Base-by-base conservation (phyloP, 768 basidiomycete genomes). In the Podaxis rugospora region DNA sequence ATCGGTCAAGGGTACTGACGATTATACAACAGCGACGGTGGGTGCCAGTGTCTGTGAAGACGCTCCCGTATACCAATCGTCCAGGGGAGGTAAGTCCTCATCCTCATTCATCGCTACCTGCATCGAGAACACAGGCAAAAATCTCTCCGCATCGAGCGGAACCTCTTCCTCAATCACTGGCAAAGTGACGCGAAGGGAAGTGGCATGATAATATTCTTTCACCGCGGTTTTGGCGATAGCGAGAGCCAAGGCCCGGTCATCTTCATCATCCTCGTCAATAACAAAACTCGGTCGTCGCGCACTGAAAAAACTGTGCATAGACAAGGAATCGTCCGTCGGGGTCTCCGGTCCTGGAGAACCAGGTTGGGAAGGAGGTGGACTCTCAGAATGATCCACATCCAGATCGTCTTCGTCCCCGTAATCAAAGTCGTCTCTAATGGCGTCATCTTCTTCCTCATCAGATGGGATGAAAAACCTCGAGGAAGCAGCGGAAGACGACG, bases 81-180 rank as follows among this genome's bases (percentile, higher is more conserved):
- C 77, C 39, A 77, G 70, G 11, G 75, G 71, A 61, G 78, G 77
- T 46, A 76, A 74, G 9, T 72, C 75, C 32, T 76, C 76, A 50
- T 77, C 76, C 14, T 63, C 63, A 56, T 62, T 50, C 49, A 3
- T 6, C 6, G 11, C 18, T 28, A 54, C 39, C 36, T 42, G 57
- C 35, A 61, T 35, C 23, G 53, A 54, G 46, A 35, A 21, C 35
- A 16, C 13, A 27, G 59, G 44, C 35, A 44, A 54, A 50, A 61
- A 61, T 49, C 44, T 44, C 32, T 39, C 59, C 52, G 16, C 44
- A 49, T 54, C 42, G 5, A 39, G 52, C 21, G 59, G 49, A 55
- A 32, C 59, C 44, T 60, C 59, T 53, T 61, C 59, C 39, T 61
- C 59, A 27, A 55, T 61, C 59, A 61, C 46, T 21, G 59, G 59